Evolutionary conservation across 371 early-diverging fungal species (phyloP).

Genomic region (Mucor sp.): DNA sequence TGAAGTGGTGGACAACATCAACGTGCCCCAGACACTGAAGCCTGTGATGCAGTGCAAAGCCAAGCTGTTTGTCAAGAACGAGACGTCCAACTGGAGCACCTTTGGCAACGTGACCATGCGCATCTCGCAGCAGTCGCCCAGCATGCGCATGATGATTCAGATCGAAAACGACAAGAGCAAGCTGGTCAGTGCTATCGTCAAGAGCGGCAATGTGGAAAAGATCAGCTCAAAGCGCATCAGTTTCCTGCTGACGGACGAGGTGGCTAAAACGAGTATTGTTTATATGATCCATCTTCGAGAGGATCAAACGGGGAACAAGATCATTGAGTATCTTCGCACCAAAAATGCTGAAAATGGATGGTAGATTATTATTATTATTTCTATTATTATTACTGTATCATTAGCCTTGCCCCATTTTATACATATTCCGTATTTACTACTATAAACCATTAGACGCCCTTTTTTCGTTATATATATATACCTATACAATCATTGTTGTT

Average conservation of each 20-base stretch:
- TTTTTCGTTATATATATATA: not conserved
- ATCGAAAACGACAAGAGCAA: conserved; percentile 50
- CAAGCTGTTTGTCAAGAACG: conserved; percentile 44
- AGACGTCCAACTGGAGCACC: conserved; percentile 46
- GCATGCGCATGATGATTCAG: conserved; percentile 43
- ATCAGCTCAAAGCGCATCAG: conserved; percentile 37
- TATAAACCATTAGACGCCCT: not conserved
- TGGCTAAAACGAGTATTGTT: conserved; percentile 36
- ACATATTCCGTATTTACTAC: not conserved
- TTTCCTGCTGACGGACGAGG: conserved; percentile 38
- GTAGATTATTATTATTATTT: conserved; percentile 15
- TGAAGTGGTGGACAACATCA: conserved; percentile 28
- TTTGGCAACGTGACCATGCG: conserved; percentile 39
- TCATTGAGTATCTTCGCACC: conserved; percentile 40
- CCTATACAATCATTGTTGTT: not conserved
- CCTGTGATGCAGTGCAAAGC: conserved; percentile 46
- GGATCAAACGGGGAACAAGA: conserved; percentile 41
- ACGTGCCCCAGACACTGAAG: conserved; percentile 43
- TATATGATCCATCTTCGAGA: conserved; percentile 52
- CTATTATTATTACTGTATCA: not conserved
- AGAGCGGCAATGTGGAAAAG: conserved; percentile 46
- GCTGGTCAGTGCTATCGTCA: conserved; percentile 42
- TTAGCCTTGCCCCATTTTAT: not conserved
- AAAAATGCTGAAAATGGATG: conserved; percentile 46
- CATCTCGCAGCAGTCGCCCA: conserved; percentile 45